Evolutionary conservation across 2,329 filamentous ascomycete genomes (phyloP).

Genomic region (Thielaviopsis populi): DNA sequence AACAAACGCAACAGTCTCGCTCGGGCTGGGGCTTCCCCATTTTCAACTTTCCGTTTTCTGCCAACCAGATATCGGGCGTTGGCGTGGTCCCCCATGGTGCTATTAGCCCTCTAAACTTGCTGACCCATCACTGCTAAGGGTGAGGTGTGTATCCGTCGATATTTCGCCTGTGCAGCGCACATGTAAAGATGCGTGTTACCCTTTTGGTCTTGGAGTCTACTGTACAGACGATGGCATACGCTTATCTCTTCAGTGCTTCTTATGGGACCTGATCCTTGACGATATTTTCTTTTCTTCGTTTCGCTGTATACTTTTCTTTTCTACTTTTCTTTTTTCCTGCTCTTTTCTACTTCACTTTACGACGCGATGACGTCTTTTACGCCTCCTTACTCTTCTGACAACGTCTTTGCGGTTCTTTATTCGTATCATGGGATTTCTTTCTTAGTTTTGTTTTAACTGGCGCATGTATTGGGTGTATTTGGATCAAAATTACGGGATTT

Average conservation of each 20-base stretch:
- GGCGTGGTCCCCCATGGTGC: not conserved
- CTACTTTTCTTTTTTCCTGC: conserved; percentile 3
- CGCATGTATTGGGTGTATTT: not conserved
- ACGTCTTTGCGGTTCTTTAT: not conserved
- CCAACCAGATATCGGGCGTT: not conserved
- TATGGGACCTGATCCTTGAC: not conserved
- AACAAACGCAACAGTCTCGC: not conserved
- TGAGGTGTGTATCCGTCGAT: not conserved
- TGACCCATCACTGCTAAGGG: conserved; percentile 14
- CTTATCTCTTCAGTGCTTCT: not conserved
- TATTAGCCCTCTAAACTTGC: not conserved
- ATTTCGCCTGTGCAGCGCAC: not conserved
- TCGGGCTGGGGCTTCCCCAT: conserved; percentile 2
- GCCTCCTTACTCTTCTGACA: not conserved
- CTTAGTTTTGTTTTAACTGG: not conserved
- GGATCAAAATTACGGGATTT: conserved; percentile 3
- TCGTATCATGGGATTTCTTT: not conserved
- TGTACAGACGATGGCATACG: not conserved
- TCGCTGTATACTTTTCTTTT: conserved; percentile 6
- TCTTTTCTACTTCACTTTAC: conserved; percentile 6
- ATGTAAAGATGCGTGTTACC: not conserved
- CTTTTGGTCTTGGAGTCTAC: not conserved
- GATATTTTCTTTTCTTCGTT: conserved; percentile 8
- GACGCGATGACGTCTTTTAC: not conserved
- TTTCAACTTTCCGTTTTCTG: not conserved